A percentile compares a stretch with the other conserved stretches of the same genome.
phyloP scores from a whole-genome alignment of 192 early-diverging fungal species.

The Dissophora ornata region DNA sequence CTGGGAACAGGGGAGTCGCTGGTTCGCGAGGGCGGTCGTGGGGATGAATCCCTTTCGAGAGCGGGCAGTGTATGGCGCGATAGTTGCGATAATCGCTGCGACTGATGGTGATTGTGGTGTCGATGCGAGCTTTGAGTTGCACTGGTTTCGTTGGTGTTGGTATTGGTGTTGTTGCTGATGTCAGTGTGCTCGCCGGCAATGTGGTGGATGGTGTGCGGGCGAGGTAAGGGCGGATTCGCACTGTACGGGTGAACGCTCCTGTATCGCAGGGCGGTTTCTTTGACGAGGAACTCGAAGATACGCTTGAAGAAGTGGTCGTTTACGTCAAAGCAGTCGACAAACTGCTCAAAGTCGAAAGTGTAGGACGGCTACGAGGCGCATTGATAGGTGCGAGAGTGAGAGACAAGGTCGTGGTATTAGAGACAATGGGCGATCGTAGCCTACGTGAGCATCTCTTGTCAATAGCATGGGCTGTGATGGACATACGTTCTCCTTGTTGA shows the following conservation, averaged over 20 bases:
- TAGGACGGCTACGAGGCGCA: conserved; percentile 13
- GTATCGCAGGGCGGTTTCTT: conserved; percentile 42
- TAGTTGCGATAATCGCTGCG: neutral
- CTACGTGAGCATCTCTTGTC: too few relatives aligned
- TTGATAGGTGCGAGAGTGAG: neutral
- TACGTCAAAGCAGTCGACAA: conserved; percentile 50
- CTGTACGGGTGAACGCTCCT: conserved; percentile 19
- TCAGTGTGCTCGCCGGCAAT: neutral
- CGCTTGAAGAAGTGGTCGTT: conserved; percentile 40
- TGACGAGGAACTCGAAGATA: conserved; percentile 47
- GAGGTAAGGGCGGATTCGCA: conserved; percentile 3
- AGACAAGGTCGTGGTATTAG: neutral
- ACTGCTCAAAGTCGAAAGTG: conserved; percentile 48
- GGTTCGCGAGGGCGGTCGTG: conserved; percentile 1
- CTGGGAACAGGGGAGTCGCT: neutral
- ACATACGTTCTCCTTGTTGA: conserved; percentile 51
- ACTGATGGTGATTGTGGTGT: conserved; percentile 9
- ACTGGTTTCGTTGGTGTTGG: neutral
- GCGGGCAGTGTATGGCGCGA: conserved; percentile 1
- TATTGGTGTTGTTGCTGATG: neutral
- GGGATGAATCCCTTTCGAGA: conserved; percentile 10
- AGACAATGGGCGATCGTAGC: too few relatives aligned
- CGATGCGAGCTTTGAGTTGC: neutral
- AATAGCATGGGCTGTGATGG: too few relatives aligned
- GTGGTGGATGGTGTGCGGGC: conserved; percentile 36